Base-by-base conservation (phyloP, 306 rosid genomes). In the Coriaria nepalensis region DNA sequence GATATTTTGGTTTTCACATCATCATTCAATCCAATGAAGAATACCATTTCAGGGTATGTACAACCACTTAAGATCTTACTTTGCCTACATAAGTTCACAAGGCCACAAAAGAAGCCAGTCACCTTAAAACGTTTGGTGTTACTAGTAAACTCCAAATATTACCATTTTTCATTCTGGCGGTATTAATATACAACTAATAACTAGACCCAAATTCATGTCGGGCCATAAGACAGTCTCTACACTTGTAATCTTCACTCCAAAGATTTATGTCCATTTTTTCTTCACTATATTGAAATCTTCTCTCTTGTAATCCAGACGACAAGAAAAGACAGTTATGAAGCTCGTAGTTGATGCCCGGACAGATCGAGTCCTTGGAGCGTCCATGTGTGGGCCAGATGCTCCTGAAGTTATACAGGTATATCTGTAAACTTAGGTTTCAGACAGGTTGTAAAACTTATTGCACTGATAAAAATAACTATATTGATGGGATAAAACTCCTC, bases 361-460 rank as follows among this genome's bases (percentile, higher is more conserved):
- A 5, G 92, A 90, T 59, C 79, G 64, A 65, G 94, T 90, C 61
- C 63, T 90, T 47, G 98, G 95, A 15, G 95, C 92, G 40, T 85
- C 87, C 50, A 90, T 90, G 95, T 77, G 82, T 45, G 98, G 98
- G 9, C 95, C 95, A 8, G 98, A 90, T 75, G 68, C 98, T 0
- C 80, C 98, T 67, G 98, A 90, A 77, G 77, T 90, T 65, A 53
- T 90, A 40, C 98, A 90, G 98, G 98, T 84, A 74, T 45, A 15
- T 36, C 29, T 20, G 3, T 20, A 20, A 20, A 20, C 29, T 20
- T 20, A 20, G 29, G 29, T 20, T 20, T 20, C 29, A 20, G 29
- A 20, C 29, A 20, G 29, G 29, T 20, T 3, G 29, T 20, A 20
- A 20, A 20, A 20, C 29, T 20, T 20, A 20, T 20, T 3, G 2